Conservation (phyloP, 495 filamentous ascomycete genomes). For the Chaetomium cochliodes region DNA sequence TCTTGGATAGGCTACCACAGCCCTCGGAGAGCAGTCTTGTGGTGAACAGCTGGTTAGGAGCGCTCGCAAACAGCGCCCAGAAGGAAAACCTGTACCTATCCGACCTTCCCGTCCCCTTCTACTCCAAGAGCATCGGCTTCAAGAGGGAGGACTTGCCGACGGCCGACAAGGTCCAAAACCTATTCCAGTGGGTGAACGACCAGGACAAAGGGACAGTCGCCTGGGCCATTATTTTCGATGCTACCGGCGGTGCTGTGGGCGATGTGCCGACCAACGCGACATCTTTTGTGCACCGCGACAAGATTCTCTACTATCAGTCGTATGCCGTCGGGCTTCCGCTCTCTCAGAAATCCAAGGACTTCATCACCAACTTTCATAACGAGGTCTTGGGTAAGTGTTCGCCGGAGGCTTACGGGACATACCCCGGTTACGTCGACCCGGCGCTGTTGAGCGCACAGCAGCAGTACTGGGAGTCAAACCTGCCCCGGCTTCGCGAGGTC, state of each 20-base stretch:
- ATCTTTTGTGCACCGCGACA: constrained; percentile 59
- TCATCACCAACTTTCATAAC: constrained; percentile 52
- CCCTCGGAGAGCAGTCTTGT: constrained; percentile 36
- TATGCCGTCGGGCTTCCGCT: constrained; percentile 56
- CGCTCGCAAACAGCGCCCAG: constrained; percentile 51
- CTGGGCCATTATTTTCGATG: constrained; percentile 59
- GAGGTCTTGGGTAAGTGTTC: constrained; percentile 35
- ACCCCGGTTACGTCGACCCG: constrained; percentile 74
- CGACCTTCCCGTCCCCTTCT: constrained; percentile 51
- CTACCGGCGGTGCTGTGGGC: constrained; percentile 55
- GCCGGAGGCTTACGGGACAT: constrained; percentile 49
- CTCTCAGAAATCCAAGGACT: constrained; percentile 39
- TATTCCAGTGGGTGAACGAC: constrained; percentile 54
- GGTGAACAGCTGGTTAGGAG: constrained; percentile 57
- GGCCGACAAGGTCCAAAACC: constrained; percentile 37
- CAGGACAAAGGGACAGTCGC: constrained; percentile 47
- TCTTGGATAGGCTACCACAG: constrained; percentile 45
- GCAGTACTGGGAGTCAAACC: constrained; percentile 58
- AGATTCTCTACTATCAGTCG: constrained; percentile 58
- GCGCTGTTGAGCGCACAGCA: constrained; percentile 48
- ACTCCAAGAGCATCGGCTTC: constrained; percentile 56
- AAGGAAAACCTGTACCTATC: constrained; percentile 46
- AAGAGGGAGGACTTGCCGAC: constrained; percentile 46
- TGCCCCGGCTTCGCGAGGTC: constrained; percentile 48
- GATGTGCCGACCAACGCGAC: constrained; percentile 47